Evolutionary conservation across 805 yeast species (phyloP).

Genomic region (Yarrowia hollandica): DNA sequence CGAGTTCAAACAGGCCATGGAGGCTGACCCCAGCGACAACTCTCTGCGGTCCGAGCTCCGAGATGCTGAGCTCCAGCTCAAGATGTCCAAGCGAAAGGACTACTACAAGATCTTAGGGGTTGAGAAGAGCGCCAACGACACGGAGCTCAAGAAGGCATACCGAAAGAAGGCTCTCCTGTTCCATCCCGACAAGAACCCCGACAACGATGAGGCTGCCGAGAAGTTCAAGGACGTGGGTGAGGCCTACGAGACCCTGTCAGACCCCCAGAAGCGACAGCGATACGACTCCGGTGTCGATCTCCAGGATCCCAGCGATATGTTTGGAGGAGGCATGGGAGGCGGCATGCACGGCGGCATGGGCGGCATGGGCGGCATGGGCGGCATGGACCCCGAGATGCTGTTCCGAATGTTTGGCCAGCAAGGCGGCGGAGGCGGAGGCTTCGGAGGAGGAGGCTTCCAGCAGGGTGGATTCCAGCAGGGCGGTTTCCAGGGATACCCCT

Average conservation of each 20-base stretch:
- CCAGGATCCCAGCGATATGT: constrained; percentile 40
- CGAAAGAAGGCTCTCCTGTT: constrained; percentile 67
- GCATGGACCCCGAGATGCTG: constrained; percentile 43
- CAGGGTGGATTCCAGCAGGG: constrained; percentile 26
- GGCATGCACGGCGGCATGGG: constrained; percentile 60
- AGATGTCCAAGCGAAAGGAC: constrained; percentile 47
- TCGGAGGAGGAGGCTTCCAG: constrained; percentile 30
- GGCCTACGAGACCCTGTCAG: constrained; percentile 83
- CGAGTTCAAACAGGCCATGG: constrained; percentile 43
- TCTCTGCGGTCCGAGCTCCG: constrained; percentile 43
- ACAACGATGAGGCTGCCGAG: constrained; percentile 75
- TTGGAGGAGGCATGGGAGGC: constrained; percentile 64
- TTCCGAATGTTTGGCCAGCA: constrained; percentile 45
- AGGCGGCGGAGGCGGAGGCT: constrained; percentile 35
- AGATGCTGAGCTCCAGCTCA: constrained; percentile 46
- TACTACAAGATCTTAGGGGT: constrained; percentile 67
- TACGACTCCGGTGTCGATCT: constrained; percentile 86
- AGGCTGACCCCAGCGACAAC: constrained; percentile 43
- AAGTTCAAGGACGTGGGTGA: constrained; percentile 87
- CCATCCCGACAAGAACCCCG: constrained; percentile 81
- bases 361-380: constrained; percentile 47
- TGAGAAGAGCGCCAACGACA: constrained; percentile 48
- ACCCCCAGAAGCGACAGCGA: constrained; percentile 80
- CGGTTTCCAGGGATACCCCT: constrained; percentile 27
- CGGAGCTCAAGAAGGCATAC: constrained; percentile 72